phyloP scores from a whole-genome alignment of 371 early-diverging fungal species.

The Basidiobolus meristosporus region DNA sequence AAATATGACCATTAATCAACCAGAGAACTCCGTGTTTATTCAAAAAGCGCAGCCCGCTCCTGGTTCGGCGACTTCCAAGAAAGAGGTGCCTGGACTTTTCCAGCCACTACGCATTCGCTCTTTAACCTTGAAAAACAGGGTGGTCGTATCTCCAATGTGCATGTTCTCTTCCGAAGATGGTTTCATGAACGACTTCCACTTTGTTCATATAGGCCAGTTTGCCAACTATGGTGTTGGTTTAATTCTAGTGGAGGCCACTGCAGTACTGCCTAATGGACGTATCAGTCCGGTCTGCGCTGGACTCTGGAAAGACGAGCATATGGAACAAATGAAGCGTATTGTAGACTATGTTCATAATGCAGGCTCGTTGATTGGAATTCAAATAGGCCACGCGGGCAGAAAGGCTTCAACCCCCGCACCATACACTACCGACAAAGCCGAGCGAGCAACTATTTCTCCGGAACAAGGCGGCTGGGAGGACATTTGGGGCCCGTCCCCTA shows the following conservation, averaged over 20 bases:
- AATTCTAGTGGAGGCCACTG: constrained; percentile 63
- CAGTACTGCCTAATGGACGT: constrained; percentile 49
- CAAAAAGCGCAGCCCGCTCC: too few species aligned
- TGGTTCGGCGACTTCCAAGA: too few species aligned
- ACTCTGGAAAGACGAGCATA: constrained; percentile 64
- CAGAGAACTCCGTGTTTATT: too few species aligned
- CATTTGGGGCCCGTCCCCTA: constrained; percentile 45
- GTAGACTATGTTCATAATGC: constrained; percentile 38
- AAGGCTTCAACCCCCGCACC: constrained; percentile 13
- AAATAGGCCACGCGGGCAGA: constrained; percentile 68
- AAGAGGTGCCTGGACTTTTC: constrained; percentile 34
- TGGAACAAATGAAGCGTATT: constrained; percentile 28
- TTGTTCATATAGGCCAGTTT: constrained; percentile 44
- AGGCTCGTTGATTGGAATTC: constrained; percentile 44
- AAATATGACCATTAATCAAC: too few species aligned
- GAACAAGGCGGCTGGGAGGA: constrained; percentile 59
- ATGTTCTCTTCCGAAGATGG: constrained; percentile 34
- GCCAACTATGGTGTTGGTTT: constrained; percentile 56
- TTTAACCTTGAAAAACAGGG: constrained; percentile 41
- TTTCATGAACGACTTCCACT: constrained; percentile 31
- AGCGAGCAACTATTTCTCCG: not conserved
- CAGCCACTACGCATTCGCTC: constrained; percentile 33
- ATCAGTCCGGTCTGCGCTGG: constrained; percentile 59
- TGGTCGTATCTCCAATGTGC: constrained; percentile 68
- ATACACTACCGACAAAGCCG: not conserved